These are phyloP conservation scores for Mycena amicta DNA, from an alignment of 768 basidiomycete species.

Conservation along the genomic window DNA sequence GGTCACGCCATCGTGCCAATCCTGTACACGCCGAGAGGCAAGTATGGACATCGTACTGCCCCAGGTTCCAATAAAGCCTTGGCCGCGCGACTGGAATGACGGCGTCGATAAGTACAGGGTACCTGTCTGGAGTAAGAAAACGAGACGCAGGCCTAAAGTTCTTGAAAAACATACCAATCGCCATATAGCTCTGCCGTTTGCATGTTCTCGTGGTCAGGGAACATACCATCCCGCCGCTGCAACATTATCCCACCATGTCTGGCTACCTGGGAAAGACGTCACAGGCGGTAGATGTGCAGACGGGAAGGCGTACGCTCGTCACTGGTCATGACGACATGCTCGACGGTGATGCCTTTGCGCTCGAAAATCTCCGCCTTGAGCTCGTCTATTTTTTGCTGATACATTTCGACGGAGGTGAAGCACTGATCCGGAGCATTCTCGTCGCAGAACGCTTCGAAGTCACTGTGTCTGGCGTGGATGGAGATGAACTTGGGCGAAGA, in stretches of 20 bases:
- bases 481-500: conserved; percentile 27
- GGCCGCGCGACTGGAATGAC: conserved; percentile 48
- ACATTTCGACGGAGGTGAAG: conserved; percentile 22
- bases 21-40: conserved; percentile 43
- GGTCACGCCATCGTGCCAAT: conserved; percentile 43
- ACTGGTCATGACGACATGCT: conserved; percentile 40
- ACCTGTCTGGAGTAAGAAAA: background rate
- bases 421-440: conserved; percentile 17
- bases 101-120: conserved; percentile 45
- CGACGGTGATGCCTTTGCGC: conserved; percentile 22
- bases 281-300: too few species aligned
- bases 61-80: conserved; percentile 52
- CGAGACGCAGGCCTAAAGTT: background rate
- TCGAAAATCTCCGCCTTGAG: conserved; percentile 19
- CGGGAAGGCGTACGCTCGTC: conserved; percentile 17
- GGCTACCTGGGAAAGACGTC: too few species aligned
- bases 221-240: conserved; percentile 33
- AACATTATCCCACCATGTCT: conserved; percentile 21
- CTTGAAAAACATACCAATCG: conserved; percentile 30
- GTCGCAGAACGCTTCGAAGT: conserved; percentile 31
- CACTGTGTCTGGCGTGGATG: conserved; percentile 34
- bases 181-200: conserved; percentile 33
- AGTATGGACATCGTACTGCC: conserved; percentile 49
- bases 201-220: conserved; percentile 29
- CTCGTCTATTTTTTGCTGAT: conserved; percentile 29